A percentile compares a stretch with the other conserved stretches of the same genome.
These are phyloP conservation scores for Pontederia crassipes DNA, from an alignment of 176 grass and related monocot species.

Conservation along the genomic window DNA sequence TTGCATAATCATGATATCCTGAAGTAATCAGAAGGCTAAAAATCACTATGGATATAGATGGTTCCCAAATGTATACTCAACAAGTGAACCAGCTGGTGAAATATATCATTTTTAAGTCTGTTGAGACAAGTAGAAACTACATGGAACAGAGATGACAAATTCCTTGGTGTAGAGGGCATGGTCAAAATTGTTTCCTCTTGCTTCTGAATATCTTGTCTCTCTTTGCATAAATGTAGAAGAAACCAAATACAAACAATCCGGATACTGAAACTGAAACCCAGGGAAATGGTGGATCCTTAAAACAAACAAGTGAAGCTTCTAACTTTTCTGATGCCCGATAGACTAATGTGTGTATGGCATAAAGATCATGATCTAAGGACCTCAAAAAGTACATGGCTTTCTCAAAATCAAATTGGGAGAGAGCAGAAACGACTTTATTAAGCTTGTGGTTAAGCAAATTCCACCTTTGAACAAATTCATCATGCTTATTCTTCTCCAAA, in stretches of 20 bases:
- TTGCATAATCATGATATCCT: too few relatives aligned
- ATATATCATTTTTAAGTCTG: too few relatives aligned
- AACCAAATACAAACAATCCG: constrained; percentile 65
- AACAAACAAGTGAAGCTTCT: constrained; percentile 81
- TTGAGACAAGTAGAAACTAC: too few relatives aligned
- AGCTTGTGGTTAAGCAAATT: constrained; percentile 81
- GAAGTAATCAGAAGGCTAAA: too few relatives aligned
- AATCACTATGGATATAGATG: too few relatives aligned
- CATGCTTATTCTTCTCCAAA: constrained; percentile 69
- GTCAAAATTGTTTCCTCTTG: constrained; percentile 15
- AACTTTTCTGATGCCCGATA: constrained; percentile 79
- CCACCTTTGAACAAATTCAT: constrained; percentile 90
- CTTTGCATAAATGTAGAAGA: constrained; percentile 37
- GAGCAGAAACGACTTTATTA: constrained; percentile 74
- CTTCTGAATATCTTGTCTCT: constrained; percentile 7
- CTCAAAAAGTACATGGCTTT: constrained; percentile 79
- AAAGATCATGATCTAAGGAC: constrained; percentile 87
- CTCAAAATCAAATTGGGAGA: constrained; percentile 81
- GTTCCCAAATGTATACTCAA: too few relatives aligned
- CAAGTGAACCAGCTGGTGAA: too few relatives aligned
- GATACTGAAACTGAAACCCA: constrained; percentile 69
- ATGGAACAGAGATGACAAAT: too few relatives aligned
- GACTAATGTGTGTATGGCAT: constrained; percentile 61
- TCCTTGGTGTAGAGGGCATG: background rate
- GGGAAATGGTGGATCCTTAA: constrained; percentile 88